Evolutionary conservation across 306 rosid genomes (phyloP).

Genomic region (Begonia fuchsioides): DNA sequence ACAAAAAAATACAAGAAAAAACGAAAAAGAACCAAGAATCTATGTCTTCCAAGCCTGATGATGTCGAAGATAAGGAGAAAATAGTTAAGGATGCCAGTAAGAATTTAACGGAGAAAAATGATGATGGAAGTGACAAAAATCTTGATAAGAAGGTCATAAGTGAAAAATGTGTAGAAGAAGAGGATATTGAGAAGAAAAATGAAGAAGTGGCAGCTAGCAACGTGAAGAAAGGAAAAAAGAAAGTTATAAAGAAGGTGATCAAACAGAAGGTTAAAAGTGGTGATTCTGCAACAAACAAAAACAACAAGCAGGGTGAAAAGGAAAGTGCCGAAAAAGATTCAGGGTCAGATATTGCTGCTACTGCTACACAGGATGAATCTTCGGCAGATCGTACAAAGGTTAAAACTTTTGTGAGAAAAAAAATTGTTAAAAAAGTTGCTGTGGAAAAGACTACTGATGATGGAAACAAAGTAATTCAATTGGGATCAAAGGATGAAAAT

Average conservation of each 20-base stretch:
- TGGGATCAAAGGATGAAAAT: constrained; percentile 22
- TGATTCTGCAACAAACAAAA: constrained; percentile 29
- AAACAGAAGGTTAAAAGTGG: constrained; percentile 48
- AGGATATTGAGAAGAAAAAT: constrained; percentile 34
- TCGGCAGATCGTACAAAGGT: constrained; percentile 28
- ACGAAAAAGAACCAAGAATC: constrained; percentile 41
- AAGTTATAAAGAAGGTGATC: constrained; percentile 64
- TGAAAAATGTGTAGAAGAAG: constrained; percentile 23
- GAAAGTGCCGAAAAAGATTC: constrained; percentile 24
- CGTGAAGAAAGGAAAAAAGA: constrained; percentile 62
- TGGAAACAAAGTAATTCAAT: constrained; percentile 14
- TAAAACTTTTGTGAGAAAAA: constrained; percentile 23
- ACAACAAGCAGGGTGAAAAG: constrained; percentile 28
- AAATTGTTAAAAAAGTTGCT: constrained; percentile 21
- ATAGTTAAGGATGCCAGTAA: constrained; percentile 26
- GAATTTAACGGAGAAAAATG: constrained; percentile 29
- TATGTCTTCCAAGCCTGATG: constrained; percentile 27
- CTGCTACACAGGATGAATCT: constrained; percentile 24
- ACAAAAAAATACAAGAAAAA: constrained; percentile 20
- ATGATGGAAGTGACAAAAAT: constrained; percentile 24
- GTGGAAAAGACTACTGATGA: constrained; percentile 25
- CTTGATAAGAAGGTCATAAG: constrained; percentile 25
- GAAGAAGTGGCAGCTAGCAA: constrained; percentile 31
- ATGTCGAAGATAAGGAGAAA: constrained; percentile 38
- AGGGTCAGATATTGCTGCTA: constrained; percentile 22